Base-by-base conservation (phyloP, 1,284 basidiomycete genomes). In the Cryptococcus maquisensis region DNA sequence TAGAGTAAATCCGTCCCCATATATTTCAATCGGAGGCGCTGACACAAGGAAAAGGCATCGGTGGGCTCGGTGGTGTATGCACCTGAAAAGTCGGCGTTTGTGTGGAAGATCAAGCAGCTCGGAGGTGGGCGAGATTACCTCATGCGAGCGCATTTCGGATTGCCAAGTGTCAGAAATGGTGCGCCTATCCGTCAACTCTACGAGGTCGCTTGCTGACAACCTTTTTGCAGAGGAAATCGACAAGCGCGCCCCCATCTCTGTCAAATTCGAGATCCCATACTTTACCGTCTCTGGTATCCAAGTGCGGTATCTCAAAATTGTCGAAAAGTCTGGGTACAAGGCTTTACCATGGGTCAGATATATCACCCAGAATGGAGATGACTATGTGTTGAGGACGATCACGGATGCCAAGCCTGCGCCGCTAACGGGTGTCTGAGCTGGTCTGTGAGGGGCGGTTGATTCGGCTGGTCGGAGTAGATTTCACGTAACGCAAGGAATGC, bases 181-280 rank as follows among this genome's bases (percentile, higher is more conserved):
- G 53, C 47, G 86, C 62, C 8, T 16, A 16, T 9, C 9, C 35
- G 10, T 36, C 16, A 18, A 23, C 10, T n/a, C n/a, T 48, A 36
- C 28, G n/a, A 16, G n/a, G 15, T 9, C 10, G 18, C 16, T 24
- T 42, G 5, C 26, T n/a, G 20, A 6, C 23, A 3, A 21, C 21
- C 48, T 53, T 45, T 37, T 8, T 28, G 32, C 86, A 78, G 86
- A 87, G 69, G 92, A 93, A 52, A 78, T 88, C 47, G 90, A 93
- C 66, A 90, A 92, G 68, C 86, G 90, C 23, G 86, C 92, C 21
- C 96, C 96, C 0, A 96, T 98, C 66, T 91, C 88, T 1, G 90
- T 98, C 76, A 93, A 91, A 76, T 98, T 94, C 64, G 95, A 98
- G 79, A 97, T 98, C 43, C 94, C 95, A 2, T 97, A 96, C 79